Conservation (phyloP, 305 asterid genomes). For the Solanum hybrid region DNA sequence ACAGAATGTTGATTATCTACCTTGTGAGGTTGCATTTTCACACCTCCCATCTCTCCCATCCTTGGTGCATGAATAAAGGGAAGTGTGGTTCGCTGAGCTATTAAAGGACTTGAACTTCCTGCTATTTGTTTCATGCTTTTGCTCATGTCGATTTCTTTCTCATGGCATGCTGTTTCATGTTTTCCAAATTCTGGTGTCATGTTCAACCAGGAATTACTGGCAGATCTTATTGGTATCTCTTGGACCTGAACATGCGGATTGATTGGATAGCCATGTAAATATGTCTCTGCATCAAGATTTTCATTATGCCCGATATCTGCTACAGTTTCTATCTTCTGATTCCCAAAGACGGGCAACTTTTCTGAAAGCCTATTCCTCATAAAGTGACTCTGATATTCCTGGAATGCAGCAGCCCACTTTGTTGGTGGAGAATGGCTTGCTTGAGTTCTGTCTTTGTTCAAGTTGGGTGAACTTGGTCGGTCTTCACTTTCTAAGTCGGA, state of each 20-base stretch:
- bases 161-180: conserved; percentile 29
- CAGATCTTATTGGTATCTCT: conserved; percentile 22
- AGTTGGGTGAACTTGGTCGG: conserved; percentile 26
- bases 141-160: conserved; percentile 24
- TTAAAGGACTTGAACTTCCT: conserved; percentile 19
- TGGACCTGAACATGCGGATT: conserved; percentile 12
- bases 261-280: conserved; percentile 19
- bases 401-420: conserved; percentile 31
- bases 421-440: conserved; percentile 26
- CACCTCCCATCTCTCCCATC: conserved; percentile 13
- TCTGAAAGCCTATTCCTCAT: conserved; percentile 16
- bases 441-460: conserved; percentile 23
- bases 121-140: conserved; percentile 20
- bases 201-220: conserved; percentile 28
- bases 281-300: conserved; percentile 11
- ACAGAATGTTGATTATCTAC: conserved; percentile 21
- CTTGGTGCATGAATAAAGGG: conserved; percentile 25
- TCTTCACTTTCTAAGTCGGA: conserved; percentile 73
- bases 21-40: conserved; percentile 17
- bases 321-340: conserved; percentile 32
- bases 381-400: conserved; percentile 23
- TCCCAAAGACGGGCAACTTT: conserved; percentile 16
- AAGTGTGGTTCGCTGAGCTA: conserved; percentile 20
- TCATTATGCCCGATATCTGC: conserved; percentile 16
- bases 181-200: conserved; percentile 30